Conservation (phyloP, 1,284 basidiomycete genomes). For the Apiotrichum laibachii region DNA sequence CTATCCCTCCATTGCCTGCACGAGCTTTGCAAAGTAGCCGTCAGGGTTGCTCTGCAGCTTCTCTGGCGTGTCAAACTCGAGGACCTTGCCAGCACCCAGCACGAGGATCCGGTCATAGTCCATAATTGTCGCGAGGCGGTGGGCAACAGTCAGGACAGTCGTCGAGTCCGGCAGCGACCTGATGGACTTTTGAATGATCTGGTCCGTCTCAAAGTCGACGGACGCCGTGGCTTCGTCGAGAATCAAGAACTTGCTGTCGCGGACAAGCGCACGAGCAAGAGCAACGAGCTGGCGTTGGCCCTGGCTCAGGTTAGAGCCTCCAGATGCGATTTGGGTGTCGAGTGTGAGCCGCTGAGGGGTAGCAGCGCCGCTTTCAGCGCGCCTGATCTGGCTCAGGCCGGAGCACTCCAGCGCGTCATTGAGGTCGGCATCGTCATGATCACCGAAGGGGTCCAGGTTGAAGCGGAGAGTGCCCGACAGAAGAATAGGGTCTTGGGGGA, state of each 20-base stretch:
- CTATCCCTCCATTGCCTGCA: conserved; percentile 55
- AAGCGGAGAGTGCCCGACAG: conserved; percentile 74
- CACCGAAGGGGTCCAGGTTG: conserved; percentile 72
- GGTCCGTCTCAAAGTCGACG: conserved; percentile 54
- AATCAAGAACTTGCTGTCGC: conserved; percentile 56
- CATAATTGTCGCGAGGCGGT: conserved; percentile 55
- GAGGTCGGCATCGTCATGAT: conserved; percentile 64
- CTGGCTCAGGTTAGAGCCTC: conserved; percentile 64
- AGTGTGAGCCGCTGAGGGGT: conserved; percentile 48
- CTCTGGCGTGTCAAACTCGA: conserved; percentile 61
- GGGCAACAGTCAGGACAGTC: conserved; percentile 53
- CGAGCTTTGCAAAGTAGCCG: conserved; percentile 60
- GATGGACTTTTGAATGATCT: conserved; percentile 55
- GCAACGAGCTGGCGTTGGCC: conserved; percentile 68
- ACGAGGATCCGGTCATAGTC: conserved; percentile 58
- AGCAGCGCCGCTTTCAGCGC: conserved; percentile 26
- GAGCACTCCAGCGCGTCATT: conserved; percentile 56
- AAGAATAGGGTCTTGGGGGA: conserved; percentile 61
- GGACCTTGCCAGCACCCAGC: conserved; percentile 55
- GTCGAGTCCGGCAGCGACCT: conserved; percentile 49
- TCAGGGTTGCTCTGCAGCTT: conserved; percentile 58
- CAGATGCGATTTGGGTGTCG: conserved; percentile 48
- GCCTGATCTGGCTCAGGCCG: conserved; percentile 46
- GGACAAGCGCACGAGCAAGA: conserved; percentile 57
- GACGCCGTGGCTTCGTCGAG: conserved; percentile 57